Evolutionary conservation across 352 stramenopile species (phyloP).

Genomic region (Phytophthora europaea): DNA sequence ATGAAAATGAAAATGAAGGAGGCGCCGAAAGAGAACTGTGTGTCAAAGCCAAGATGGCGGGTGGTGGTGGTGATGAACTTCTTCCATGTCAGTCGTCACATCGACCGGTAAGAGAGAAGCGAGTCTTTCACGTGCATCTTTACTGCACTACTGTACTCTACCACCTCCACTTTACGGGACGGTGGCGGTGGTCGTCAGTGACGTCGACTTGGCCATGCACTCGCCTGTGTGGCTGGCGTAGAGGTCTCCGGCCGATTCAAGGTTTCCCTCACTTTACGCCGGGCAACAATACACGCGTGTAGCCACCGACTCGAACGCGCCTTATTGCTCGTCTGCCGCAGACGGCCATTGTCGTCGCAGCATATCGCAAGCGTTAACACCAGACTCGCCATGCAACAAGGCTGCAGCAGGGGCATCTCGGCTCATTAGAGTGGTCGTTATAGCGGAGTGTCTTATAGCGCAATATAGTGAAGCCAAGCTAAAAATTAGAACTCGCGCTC

Average conservation of each 20-base stretch:
- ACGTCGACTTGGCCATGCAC: slow-evolving; percentile 12
- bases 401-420: not conserved
- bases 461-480: slow-evolving; percentile 16
- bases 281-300: not conserved
- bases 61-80: not conserved
- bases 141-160: too few relatives aligned
- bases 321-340: not conserved
- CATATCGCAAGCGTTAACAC: slow-evolving; percentile 19
- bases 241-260: slow-evolving; percentile 24
- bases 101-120: not conserved
- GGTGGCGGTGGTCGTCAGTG: slow-evolving; percentile 14
- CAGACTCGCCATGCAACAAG: not conserved
- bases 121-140: slow-evolving; percentile 11
- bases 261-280: slow-evolving; percentile 13
- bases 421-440: not conserved
- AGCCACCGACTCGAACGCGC: not conserved
- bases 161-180: slow-evolving; percentile 3
- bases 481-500: not conserved
- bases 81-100: not conserved
- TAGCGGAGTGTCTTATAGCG: slow-evolving; percentile 7
- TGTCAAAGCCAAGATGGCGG: not conserved
- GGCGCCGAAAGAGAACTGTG: not conserved
- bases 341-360: not conserved
- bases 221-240: slow-evolving; percentile 24
- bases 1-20: not conserved